Percentiles rank a stretch among this genome's conserved stretches.
Conservation (phyloP, 2,329 filamentous ascomycete genomes). For the Talaromyces sp. region DNA sequence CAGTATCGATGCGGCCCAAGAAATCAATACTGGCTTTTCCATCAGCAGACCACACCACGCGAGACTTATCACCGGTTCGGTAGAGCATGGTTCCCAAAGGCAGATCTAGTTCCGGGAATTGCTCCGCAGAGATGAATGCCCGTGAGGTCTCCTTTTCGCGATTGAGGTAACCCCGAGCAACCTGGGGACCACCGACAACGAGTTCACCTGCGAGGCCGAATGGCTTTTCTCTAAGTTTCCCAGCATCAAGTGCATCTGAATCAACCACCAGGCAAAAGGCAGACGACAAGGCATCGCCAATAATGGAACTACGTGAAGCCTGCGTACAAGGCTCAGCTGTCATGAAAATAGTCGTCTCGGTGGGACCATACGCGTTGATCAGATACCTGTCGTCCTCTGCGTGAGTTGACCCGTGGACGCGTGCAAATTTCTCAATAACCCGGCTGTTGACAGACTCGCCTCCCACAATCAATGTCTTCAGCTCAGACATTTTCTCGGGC, state of each 20-base stretch:
- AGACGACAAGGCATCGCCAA: conserved; percentile 36
- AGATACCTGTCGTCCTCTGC: conserved; percentile 20
- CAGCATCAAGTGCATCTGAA: conserved; percentile 26
- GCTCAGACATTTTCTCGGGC: conserved; percentile 25
- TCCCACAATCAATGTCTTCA: conserved; percentile 34
- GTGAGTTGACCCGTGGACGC: neutral
- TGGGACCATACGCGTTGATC: conserved; percentile 36
- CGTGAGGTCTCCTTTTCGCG: conserved; percentile 9
- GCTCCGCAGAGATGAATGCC: conserved; percentile 3
- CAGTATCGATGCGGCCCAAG: conserved; percentile 54
- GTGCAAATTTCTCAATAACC: conserved; percentile 33
- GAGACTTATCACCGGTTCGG: conserved; percentile 44
- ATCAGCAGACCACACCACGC: conserved; percentile 61
- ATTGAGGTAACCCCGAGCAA: conserved; percentile 16
- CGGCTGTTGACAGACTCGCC: conserved; percentile 35
- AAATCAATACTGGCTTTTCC: conserved; percentile 60
- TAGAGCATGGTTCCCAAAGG: conserved; percentile 46
- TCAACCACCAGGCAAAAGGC: conserved; percentile 3
- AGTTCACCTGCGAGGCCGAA: conserved; percentile 36
- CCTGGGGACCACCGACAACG: conserved; percentile 13
- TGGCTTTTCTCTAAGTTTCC: conserved; percentile 33
- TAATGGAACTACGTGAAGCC: conserved; percentile 33
- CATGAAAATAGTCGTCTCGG: conserved; percentile 33
- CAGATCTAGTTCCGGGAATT: conserved; percentile 17
- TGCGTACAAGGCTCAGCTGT: conserved; percentile 24